A percentile compares a stretch with the other conserved stretches of the same genome.
phyloP scores from a whole-genome alignment of 441 rosid genomes.

The Populus hybrid region DNA sequence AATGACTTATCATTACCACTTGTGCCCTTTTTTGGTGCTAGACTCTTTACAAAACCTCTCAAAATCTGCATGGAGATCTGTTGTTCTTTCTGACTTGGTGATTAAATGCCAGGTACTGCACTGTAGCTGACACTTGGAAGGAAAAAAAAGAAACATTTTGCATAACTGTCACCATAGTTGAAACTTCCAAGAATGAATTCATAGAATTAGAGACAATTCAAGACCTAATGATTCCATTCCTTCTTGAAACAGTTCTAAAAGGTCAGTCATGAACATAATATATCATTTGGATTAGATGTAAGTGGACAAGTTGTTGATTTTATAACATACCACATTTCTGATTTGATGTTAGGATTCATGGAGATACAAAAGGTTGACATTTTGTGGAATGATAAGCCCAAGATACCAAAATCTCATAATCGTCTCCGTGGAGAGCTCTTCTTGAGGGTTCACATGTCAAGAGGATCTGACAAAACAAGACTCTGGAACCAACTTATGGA shows the following conservation, averaged over 20 bases:
- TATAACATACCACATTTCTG: slow-evolving; percentile 14
- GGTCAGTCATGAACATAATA: slow-evolving; percentile 33
- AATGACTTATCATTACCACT: background rate
- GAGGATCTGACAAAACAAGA: slow-evolving; percentile 35
- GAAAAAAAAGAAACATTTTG: slow-evolving; percentile 52
- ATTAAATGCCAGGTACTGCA: slow-evolving; percentile 46
- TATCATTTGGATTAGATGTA: background rate
- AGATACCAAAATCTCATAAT: slow-evolving; percentile 32
- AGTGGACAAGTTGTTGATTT: slow-evolving; percentile 7
- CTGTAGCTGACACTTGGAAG: slow-evolving; percentile 33
- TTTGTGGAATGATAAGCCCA: slow-evolving; percentile 66
- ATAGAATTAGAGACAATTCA: slow-evolving; percentile 43
- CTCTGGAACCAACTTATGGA: slow-evolving; percentile 69
- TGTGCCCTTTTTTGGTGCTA: background rate
- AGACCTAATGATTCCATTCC: slow-evolving; percentile 59
- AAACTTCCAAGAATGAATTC: slow-evolving; percentile 40
- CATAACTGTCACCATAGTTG: slow-evolving; percentile 52
- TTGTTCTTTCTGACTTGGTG: slow-evolving; percentile 15
- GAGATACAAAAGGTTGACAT: slow-evolving; percentile 82
- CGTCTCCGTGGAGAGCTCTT: slow-evolving; percentile 61
- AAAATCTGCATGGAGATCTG: background rate
- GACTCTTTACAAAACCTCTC: slow-evolving; percentile 7
- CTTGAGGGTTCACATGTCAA: slow-evolving; percentile 70
- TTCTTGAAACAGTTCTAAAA: slow-evolving; percentile 68
- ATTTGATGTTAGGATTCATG: slow-evolving; percentile 49